phyloP scores from a whole-genome alignment of 1,284 basidiomycete genomes.

The Tylopilus orsonianus region DNA sequence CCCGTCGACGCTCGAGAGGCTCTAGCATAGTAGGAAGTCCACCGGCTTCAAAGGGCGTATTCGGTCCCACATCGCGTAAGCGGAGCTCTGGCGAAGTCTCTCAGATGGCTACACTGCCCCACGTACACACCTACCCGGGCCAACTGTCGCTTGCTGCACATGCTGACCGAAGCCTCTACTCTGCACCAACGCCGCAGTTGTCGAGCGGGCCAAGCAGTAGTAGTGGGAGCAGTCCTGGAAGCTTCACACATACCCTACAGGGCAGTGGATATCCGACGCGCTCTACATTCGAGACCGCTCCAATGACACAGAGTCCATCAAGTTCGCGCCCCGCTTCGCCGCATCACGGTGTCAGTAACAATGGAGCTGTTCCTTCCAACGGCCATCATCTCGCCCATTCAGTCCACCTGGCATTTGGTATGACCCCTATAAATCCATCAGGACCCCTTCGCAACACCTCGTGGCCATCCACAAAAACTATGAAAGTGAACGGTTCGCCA shows the following conservation, averaged over 20 bases:
- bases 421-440: constrained; percentile 75
- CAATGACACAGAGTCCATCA: constrained; percentile 30
- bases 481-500: constrained; percentile 21
- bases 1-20: constrained; percentile 27
- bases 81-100: constrained; percentile 33
- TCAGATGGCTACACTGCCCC: constrained; percentile 28
- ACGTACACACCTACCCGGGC: constrained; percentile 35
- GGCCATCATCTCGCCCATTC: constrained; percentile 75
- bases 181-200: constrained; percentile 55
- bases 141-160: constrained; percentile 32
- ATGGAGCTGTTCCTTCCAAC: constrained; percentile 18
- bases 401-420: constrained; percentile 82
- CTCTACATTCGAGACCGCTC: constrained; percentile 25
- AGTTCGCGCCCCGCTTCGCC: constrained; percentile 38
- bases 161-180: constrained; percentile 37
- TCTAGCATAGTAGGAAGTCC: constrained; percentile 43
- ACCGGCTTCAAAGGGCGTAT: constrained; percentile 32
- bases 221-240: constrained; percentile 54
- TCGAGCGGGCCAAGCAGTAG: constrained; percentile 63
- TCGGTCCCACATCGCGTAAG: constrained; percentile 31
- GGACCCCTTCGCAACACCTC: constrained; percentile 40
- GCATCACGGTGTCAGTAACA: constrained; percentile 17
- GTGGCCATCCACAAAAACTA: constrained; percentile 34
- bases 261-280: constrained; percentile 16
- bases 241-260: constrained; percentile 36